These are phyloP conservation scores for Cryptococcus hybrid DNA, from an alignment of 1,284 basidiomycete genomes.

Conservation along the genomic window DNA sequence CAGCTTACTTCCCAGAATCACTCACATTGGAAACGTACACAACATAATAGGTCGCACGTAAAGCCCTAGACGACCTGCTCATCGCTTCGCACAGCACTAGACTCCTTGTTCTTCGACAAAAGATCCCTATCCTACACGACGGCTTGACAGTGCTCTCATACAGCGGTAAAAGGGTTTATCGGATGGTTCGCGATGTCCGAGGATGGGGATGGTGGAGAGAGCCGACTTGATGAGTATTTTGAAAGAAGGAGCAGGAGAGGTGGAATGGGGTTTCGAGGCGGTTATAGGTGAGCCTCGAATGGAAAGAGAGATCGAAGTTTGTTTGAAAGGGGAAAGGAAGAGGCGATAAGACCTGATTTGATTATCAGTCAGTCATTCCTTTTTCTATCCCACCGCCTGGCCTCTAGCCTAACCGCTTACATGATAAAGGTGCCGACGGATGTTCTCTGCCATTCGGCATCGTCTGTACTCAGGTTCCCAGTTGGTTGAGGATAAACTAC, in stretches of 20 bases:
- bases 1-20: background rate
- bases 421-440: conserved; percentile 19
- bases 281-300: conserved; percentile 1
- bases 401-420: no score
- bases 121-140: conserved; percentile 16
- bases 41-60: conserved; percentile 9
- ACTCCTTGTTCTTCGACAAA: conserved; percentile 1
- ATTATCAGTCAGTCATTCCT: no score
- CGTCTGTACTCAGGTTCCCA: background rate
- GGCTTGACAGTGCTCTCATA: conserved; percentile 16
- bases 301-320: background rate
- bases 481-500: no score
- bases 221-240: conserved; percentile 12
- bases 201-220: conserved; percentile 16
- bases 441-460: conserved; percentile 19
- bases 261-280: conserved; percentile 9
- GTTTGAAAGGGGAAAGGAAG: background rate
- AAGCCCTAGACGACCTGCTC: conserved; percentile 11
- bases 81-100: conserved; percentile 2
- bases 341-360: no score
- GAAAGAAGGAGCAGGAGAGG: conserved; percentile 2
- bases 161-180: conserved; percentile 7
- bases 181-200: conserved; percentile 9
- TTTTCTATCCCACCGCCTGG: no score
- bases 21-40: background rate